These are phyloP conservation scores for Myxozyma sirexii DNA, from an alignment of 805 yeast species.

Conservation along the genomic window DNA sequence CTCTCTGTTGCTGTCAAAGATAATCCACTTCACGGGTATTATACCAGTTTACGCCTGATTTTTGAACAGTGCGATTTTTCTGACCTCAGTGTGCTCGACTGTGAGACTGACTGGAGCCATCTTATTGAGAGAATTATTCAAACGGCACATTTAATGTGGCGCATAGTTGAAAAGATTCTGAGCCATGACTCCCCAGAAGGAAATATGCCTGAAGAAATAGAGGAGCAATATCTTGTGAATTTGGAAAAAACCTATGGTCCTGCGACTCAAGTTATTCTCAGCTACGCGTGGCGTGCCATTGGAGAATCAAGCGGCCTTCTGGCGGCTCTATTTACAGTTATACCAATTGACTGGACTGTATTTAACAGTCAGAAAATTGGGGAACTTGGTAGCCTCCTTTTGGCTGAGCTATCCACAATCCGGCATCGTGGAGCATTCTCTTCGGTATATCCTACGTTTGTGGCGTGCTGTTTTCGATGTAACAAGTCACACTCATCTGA, in stretches of 20 bases:
- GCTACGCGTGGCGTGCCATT: slow-evolving; percentile 80
- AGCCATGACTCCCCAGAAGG: slow-evolving; percentile 76
- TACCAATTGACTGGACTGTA: slow-evolving; percentile 22
- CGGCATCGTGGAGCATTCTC: slow-evolving; percentile 93
- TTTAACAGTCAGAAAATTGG: slow-evolving; percentile 36
- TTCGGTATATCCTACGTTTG: slow-evolving; percentile 80
- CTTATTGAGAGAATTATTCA: slow-evolving; percentile 23
- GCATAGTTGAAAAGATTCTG: slow-evolving; percentile 51
- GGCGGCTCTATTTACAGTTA: slow-evolving; percentile 48
- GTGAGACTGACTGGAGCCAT: background rate
- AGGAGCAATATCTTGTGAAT: slow-evolving; percentile 32
- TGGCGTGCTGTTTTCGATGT: slow-evolving; percentile 66
- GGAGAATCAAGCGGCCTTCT: slow-evolving; percentile 71
- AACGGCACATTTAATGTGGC: slow-evolving; percentile 48
- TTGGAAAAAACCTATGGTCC: slow-evolving; percentile 43
- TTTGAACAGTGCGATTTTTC: slow-evolving; percentile 41
- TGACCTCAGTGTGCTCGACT: background rate
- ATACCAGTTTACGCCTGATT: slow-evolving; percentile 58
- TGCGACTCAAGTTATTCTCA: slow-evolving; percentile 50
- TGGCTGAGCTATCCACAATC: slow-evolving; percentile 69
- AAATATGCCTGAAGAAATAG: slow-evolving; percentile 51
- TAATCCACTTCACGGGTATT: slow-evolving; percentile 69
- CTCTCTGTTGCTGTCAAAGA: slow-evolving; percentile 51
- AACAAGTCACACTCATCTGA: slow-evolving; percentile 38
- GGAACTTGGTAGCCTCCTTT: slow-evolving; percentile 55